phyloP scores from a whole-genome alignment of 441 rosid species.

The Pelargonium australe region DNA sequence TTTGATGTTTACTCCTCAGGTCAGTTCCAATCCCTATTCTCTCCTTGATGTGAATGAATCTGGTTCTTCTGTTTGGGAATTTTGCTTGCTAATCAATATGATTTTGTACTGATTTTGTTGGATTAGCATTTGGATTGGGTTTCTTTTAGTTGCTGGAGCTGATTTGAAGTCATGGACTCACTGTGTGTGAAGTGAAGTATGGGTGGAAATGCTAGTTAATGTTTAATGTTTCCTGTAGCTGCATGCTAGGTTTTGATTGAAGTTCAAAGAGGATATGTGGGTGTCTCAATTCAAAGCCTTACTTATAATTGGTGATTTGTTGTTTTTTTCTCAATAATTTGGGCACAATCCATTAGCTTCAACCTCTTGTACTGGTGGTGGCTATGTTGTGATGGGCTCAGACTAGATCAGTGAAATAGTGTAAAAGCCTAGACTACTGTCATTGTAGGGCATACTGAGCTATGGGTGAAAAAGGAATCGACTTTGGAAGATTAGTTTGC shows the following conservation, averaged over 20 bases:
- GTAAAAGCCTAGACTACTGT: background rate
- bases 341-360: background rate
- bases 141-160: background rate
- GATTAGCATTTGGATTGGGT: too few species aligned
- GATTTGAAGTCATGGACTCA: background rate
- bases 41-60: background rate
- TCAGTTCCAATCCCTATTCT: conserved; percentile 12
- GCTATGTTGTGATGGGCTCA: background rate
- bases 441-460: background rate
- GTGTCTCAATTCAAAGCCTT: background rate
- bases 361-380: too few species aligned
- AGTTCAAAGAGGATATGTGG: background rate
- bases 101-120: too few species aligned
- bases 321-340: background rate
- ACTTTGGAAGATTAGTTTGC: background rate
- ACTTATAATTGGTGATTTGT: background rate
- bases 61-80: background rate
- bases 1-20: conserved; percentile 95
- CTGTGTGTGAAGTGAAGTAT: background rate
- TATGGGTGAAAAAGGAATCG: background rate
- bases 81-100: background rate
- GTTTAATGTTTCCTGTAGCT: background rate
- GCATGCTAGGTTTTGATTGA: conserved; percentile 6
- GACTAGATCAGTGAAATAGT: background rate
- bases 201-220: too few species aligned